Evolutionary conservation across 441 rosid species (phyloP).

Genomic region (Theobroma grandiflorum): DNA sequence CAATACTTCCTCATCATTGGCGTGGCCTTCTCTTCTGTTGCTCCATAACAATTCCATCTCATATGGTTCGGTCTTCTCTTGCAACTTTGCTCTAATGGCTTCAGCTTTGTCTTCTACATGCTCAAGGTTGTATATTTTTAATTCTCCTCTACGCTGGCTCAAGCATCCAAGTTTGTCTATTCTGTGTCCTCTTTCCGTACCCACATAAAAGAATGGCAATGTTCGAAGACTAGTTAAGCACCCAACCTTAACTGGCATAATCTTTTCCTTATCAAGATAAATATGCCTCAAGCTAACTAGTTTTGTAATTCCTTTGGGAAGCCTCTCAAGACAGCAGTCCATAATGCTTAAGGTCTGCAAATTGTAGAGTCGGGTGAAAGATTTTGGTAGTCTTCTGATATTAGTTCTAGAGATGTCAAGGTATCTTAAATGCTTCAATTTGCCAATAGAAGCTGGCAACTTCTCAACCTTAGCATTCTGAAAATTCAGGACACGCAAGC

Average conservation of each 20-base stretch:
- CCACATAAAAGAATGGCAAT: constrained; percentile 28
- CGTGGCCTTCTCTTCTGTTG: background rate
- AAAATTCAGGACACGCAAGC: constrained; percentile 28
- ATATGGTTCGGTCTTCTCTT: background rate
- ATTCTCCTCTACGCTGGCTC: constrained; percentile 22
- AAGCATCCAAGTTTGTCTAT: constrained; percentile 31
- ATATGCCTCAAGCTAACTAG: constrained; percentile 33
- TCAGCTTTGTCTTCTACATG: background rate
- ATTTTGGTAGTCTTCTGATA: constrained; percentile 7
- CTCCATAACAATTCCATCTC: background rate
- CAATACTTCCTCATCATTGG: constrained; percentile 28
- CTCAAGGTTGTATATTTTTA: background rate
- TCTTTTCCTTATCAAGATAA: constrained; percentile 13
- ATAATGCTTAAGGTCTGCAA: constrained; percentile 24
- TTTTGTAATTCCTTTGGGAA: background rate
- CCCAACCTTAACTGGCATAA: background rate
- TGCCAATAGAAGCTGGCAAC: constrained; percentile 6
- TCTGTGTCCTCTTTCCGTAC: constrained; percentile 4
- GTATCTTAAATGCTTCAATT: constrained; percentile 18
- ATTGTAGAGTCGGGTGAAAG: constrained; percentile 33
- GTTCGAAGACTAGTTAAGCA: constrained; percentile 20
- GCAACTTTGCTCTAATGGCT: background rate
- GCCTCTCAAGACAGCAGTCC: no score
- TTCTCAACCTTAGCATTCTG: background rate
- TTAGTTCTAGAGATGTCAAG: constrained; percentile 26